phyloP scores from a whole-genome alignment of 2,329 filamentous ascomycete species.

The Diaporthe helianthi region DNA sequence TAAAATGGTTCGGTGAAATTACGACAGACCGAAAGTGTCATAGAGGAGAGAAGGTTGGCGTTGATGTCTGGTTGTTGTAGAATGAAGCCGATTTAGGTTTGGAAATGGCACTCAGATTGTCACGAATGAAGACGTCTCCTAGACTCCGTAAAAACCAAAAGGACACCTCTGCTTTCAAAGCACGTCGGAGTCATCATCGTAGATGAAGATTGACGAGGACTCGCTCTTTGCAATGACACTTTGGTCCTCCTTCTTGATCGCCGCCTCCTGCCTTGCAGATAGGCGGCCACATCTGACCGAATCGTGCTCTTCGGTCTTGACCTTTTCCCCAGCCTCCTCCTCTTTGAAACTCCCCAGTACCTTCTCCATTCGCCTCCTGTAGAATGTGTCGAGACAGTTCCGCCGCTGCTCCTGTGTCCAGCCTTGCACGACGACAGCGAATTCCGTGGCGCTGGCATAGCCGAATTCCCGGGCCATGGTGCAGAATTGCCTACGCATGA shows the following conservation, averaged over 20 bases:
- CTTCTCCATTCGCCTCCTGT: conserved; percentile 68
- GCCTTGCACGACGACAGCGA: conserved; percentile 87
- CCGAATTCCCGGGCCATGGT: conserved; percentile 84
- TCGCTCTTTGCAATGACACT: not conserved
- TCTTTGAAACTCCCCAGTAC: conserved; percentile 44
- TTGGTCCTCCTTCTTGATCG: not conserved
- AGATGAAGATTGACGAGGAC: conserved; percentile 32
- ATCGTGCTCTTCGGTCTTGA: conserved; percentile 38
- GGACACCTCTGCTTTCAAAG: conserved; percentile 19
- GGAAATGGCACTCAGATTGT: not conserved
- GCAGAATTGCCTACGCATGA: conserved; percentile 85
- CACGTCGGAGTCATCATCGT: conserved; percentile 31
- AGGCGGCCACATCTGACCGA: not conserved
- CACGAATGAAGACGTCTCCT: not conserved
- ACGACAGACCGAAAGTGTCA: not conserved
- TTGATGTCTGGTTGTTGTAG: not conserved
- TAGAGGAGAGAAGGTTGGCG: too few species aligned
- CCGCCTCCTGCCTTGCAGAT: not conserved
- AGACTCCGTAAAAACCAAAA: not conserved
- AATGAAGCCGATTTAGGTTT: not conserved
- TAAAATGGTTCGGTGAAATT: not conserved
- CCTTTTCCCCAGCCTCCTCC: not conserved
- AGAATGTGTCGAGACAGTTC: conserved; percentile 82
- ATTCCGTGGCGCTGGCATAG: conserved; percentile 78
- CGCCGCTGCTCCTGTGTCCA: conserved; percentile 87